Percentiles rank a stretch among this genome's conserved stretches.
phyloP scores from a whole-genome alignment of 2,329 filamentous ascomycete genomes.

The Leptographium flavum region DNA sequence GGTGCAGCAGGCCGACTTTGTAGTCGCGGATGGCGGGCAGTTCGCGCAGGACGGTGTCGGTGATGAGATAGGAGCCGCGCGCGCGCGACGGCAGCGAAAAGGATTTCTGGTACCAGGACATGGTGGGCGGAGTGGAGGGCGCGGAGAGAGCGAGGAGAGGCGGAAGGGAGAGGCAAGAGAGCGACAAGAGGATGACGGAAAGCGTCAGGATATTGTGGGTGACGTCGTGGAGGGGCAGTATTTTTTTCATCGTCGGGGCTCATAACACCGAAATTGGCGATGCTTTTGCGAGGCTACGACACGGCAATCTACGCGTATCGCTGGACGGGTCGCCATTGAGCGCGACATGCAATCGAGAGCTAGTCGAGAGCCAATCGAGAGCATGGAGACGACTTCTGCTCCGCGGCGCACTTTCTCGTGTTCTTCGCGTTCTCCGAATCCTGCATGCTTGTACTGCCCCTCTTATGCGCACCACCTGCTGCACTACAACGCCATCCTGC shows the following conservation, averaged over 20 bases:
- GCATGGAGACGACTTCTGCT: no score
- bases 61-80: conserved; percentile 82
- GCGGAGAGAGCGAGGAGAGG: background rate
- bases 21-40: conserved; percentile 72
- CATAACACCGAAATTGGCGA: background rate
- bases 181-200: no score
- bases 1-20: conserved; percentile 72
- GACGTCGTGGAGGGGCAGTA: conserved; percentile 1
- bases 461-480: no score
- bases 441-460: no score
- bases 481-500: no score
- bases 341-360: no score
- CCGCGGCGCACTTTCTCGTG: no score
- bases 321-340: no score
- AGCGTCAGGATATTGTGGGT: background rate
- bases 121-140: conserved; percentile 17
- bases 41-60: conserved; percentile 53
- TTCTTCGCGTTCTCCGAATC: no score
- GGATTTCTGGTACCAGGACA: conserved; percentile 76
- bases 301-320: no score
- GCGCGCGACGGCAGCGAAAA: conserved; percentile 64
- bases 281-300: background rate
- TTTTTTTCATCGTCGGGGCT: background rate
- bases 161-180: conserved; percentile 2
- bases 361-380: no score